Conservation (phyloP, 1,139 yeast genomes). For the Saccharomyces hybrid region DNA sequence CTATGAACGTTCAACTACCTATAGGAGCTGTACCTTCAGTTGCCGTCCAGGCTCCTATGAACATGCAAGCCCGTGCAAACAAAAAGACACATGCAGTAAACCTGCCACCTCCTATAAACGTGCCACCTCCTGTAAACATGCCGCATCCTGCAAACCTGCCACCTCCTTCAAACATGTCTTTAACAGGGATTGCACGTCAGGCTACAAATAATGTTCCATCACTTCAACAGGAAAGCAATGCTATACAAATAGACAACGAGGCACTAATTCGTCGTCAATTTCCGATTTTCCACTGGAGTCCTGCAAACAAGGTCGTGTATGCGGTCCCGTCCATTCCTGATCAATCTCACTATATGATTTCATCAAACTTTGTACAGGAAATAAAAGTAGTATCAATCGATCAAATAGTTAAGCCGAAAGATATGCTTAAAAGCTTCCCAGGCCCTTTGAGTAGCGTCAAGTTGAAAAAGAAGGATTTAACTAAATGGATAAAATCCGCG, state of each 20-base stretch:
- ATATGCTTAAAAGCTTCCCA: conserved; percentile 32
- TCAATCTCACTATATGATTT: conserved; percentile 13
- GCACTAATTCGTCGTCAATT: conserved; percentile 49
- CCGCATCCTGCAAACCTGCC: too few species aligned
- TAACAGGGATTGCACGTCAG: background rate
- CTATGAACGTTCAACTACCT: background rate
- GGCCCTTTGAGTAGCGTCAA: conserved; percentile 27
- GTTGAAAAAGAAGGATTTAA: conserved; percentile 24
- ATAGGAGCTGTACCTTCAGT: background rate
- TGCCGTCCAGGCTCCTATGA: background rate
- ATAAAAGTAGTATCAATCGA: conserved; percentile 33
- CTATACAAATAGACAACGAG: conserved; percentile 13
- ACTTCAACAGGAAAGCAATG: conserved; percentile 8
- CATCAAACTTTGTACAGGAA: conserved; percentile 17
- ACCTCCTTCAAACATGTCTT: too few species aligned
- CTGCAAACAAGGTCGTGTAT: conserved; percentile 39
- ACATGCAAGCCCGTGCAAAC: background rate
- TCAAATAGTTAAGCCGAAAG: conserved; percentile 27
- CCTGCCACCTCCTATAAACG: background rate
- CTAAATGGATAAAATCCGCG: conserved; percentile 25
- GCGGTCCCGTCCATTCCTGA: conserved; percentile 36
- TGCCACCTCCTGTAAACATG: background rate
- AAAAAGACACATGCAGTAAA: background rate
- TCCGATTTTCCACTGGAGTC: conserved; percentile 72
- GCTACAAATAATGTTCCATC: background rate